A percentile compares a stretch with the other conserved stretches of the same genome.
phyloP scores from a whole-genome alignment of 345 rosid genomes.

The Syzygium jambos region DNA sequence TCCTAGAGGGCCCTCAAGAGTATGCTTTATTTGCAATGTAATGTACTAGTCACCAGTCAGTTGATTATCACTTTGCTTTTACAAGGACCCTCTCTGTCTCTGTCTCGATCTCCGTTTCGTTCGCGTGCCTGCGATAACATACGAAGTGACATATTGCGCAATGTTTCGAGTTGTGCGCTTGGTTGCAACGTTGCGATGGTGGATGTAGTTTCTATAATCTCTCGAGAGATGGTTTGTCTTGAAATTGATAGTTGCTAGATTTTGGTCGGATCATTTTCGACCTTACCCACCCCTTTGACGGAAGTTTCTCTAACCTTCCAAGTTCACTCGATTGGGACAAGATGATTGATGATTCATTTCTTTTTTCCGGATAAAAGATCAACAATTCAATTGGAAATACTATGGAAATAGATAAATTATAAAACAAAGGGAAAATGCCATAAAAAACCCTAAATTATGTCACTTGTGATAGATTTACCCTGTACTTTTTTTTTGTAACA shows the following conservation, averaged over 20 bases:
- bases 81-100: too few relatives aligned
- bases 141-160: too few relatives aligned
- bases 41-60: background rate
- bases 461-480: too few relatives aligned
- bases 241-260: background rate
- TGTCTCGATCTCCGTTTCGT: too few relatives aligned
- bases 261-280: background rate
- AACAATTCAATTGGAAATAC: background rate
- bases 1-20: background rate
- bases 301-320: background rate
- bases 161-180: too few relatives aligned
- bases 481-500: too few relatives aligned
- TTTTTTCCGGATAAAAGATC: background rate
- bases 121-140: too few relatives aligned
- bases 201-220: too few relatives aligned
- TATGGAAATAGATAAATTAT: background rate
- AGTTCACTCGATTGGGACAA: background rate
- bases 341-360: background rate
- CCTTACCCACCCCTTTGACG: rapidly evolving
- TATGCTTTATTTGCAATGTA: background rate
- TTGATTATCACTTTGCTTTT: background rate
- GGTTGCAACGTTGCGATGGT: too few relatives aligned
- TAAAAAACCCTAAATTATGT: too few relatives aligned
- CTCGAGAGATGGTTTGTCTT: too few relatives aligned
- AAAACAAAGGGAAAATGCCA: too few relatives aligned